Conservation (phyloP, 73 alveolate species). For the Loxodes magnus region DNA sequence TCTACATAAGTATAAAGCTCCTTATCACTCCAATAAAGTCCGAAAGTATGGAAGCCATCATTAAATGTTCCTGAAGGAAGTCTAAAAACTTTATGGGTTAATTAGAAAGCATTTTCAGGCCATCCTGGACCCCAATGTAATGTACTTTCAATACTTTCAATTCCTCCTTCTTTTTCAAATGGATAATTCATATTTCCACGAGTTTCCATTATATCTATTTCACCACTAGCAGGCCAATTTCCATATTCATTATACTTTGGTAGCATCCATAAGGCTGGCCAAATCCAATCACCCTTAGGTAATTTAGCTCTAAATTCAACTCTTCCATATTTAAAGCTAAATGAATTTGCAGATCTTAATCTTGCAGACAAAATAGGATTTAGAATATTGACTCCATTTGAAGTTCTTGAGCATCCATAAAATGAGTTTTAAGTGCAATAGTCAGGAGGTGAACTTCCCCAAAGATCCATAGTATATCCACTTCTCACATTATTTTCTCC, state of each 20-base stretch:
- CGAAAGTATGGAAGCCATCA: slow-evolving; percentile 46
- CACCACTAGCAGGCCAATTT: slow-evolving; percentile 71
- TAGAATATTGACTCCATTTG: slow-evolving; percentile 25
- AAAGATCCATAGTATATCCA: slow-evolving; percentile 23
- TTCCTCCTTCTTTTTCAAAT: slow-evolving; percentile 42
- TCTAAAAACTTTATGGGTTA: slow-evolving; percentile 10
- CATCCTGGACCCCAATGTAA: slow-evolving; percentile 70
- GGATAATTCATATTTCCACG: slow-evolving; percentile 44
- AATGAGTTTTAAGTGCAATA: slow-evolving; percentile 30
- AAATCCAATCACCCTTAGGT: slow-evolving; percentile 63
- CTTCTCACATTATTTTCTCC: slow-evolving; percentile 14
- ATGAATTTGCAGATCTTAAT: slow-evolving; percentile 39
- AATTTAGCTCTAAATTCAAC: slow-evolving; percentile 60
- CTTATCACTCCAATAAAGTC: slow-evolving; percentile 42
- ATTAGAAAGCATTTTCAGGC: slow-evolving; percentile 27
- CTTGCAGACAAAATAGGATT: slow-evolving; percentile 57
- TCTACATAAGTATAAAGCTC: slow-evolving; percentile 43
- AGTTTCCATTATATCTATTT: slow-evolving; percentile 75
- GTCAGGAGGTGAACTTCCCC: slow-evolving; percentile 50
- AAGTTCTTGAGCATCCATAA: slow-evolving; percentile 46
- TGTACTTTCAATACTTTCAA: slow-evolving; percentile 38
- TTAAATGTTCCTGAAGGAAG: slow-evolving; percentile 16
- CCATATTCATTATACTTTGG: slow-evolving; percentile 47
- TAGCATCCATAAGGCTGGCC: slow-evolving; percentile 92
- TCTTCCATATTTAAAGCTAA: slow-evolving; percentile 61